Percentiles rank a stretch among this genome's conserved stretches.
phyloP scores from a whole-genome alignment of 805 yeast genomes.

The Kluyveromyces lactis region DNA sequence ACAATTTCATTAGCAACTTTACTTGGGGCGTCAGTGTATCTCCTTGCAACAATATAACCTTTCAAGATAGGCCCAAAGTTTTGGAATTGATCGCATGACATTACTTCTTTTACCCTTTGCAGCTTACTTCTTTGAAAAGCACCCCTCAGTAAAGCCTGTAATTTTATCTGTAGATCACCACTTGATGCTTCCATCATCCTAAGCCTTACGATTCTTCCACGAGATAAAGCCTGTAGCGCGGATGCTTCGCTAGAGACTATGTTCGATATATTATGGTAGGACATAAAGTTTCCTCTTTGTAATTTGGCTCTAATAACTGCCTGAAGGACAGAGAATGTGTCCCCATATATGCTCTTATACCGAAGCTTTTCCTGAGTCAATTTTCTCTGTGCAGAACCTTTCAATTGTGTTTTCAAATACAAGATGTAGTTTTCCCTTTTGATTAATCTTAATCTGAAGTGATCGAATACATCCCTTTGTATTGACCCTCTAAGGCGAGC shows the following conservation, averaged over 20 bases:
- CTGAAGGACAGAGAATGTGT: slow-evolving; percentile 2
- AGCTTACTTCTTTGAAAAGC: background rate
- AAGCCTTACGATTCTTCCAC: background rate
- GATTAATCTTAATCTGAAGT: slow-evolving; percentile 14
- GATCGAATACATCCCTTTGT: slow-evolving; percentile 21
- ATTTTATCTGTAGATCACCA: background rate
- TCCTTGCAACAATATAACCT: slow-evolving; percentile 3
- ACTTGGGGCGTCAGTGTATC: background rate
- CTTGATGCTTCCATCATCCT: background rate
- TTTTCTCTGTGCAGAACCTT: background rate
- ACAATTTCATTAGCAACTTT: slow-evolving; percentile 23
- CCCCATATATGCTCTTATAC: background rate
- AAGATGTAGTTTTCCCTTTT: slow-evolving; percentile 23
- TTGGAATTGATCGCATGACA: background rate
- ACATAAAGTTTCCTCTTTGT: background rate
- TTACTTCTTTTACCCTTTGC: background rate
- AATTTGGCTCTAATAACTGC: slow-evolving; percentile 1
- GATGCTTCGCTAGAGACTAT: background rate
- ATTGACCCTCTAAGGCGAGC: slow-evolving; percentile 42
- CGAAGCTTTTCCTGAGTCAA: background rate
- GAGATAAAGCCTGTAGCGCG: background rate
- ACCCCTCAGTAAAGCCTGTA: slow-evolving; percentile 6
- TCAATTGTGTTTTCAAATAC: slow-evolving; percentile 31
- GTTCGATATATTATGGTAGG: background rate
- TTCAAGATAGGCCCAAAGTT: slow-evolving; percentile 1